Evolutionary conservation across 2,329 filamentous ascomycete species (phyloP), one percentile per base, ranked within the genome.

Genomic region (Rhynchosporium graminicola): DNA sequence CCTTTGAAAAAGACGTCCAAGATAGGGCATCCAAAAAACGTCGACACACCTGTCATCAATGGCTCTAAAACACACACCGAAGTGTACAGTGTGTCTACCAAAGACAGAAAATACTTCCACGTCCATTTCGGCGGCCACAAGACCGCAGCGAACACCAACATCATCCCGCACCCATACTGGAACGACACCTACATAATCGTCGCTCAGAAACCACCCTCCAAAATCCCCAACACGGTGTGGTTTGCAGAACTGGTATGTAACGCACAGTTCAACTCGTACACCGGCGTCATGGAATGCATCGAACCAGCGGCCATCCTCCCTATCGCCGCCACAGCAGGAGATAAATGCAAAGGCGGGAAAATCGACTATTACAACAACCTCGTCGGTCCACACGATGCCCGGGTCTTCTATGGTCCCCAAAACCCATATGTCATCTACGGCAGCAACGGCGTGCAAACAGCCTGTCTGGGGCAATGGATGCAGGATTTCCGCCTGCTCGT

Each of bases 381-480:
- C 20, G 36, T 50, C 33, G 85, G 85, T 0, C 83, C 84, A 0
- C 83, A 84, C 67, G 85, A 87, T 68, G 83, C 83, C 0, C 78
- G 84, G 4, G 80, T 85, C 9, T 84, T 87, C 67, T 81, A 80
- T 62, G 83, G 82, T 0, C 84, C 83, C 0, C 70, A 77, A 0
- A 73, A 67, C 1, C 82, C 83, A 0, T 82, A 81, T 60, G 75
- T 79, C 1, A 73, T 83, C 6, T 87, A 80, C 62, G 84, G 84
- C 2, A 84, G 82, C 10, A 84, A 85, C 65, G 84, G 82, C 0
- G 15, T 51, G 13, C 62, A 68, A 0, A 76, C 78, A 63, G 81
- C 80, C 3, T 87, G 84, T 70, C 83, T 86, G 63, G 83, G 83
- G 1, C 79, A 82, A 68, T 87, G 80, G 75, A 74, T 83, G 12